These are phyloP conservation scores for Trichoderma brevicompactum DNA, from an alignment of 2,329 filamentous ascomycete species.

Conservation along the genomic window DNA sequence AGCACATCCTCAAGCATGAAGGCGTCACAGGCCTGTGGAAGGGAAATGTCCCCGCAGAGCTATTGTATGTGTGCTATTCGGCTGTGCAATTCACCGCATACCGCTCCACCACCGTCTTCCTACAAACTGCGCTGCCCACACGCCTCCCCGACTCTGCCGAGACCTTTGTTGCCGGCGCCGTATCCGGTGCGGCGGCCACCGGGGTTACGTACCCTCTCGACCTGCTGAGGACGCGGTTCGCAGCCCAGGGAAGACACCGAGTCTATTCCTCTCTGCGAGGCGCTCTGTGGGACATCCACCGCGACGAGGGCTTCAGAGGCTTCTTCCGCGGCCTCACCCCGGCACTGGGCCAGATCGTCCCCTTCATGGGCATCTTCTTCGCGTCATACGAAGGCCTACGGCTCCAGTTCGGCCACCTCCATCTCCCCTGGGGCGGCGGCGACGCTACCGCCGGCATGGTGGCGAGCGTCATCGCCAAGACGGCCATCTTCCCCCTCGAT, in stretches of 20 bases:
- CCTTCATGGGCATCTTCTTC: conserved; percentile 98
- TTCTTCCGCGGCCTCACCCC: conserved; percentile 89
- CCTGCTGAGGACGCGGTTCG: conserved; percentile 89
- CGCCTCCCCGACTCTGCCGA: conserved; percentile 68
- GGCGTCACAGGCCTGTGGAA: conserved; percentile 92
- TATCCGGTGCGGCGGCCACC: conserved; percentile 82
- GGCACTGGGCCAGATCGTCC: conserved; percentile 83
- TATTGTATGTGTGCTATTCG: conserved; percentile 91
- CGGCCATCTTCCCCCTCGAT: conserved; percentile 88
- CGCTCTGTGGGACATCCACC: conserved; percentile 73
- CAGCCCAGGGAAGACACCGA: conserved; percentile 81
- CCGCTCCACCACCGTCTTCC: conserved; percentile 70
- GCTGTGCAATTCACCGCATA: conserved; percentile 90
- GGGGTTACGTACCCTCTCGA: conserved; percentile 89
- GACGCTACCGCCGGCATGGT: conserved; percentile 83
- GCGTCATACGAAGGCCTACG: conserved; percentile 80
- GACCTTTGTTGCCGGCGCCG: conserved; percentile 81
- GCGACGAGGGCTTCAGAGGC: conserved; percentile 73
- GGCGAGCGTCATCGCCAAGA: conserved; percentile 83
- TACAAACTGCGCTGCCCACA: conserved; percentile 56
- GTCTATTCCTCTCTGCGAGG: conserved; percentile 75
- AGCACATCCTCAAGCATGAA: conserved; percentile 77
- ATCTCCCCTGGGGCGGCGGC: conserved; percentile 72
- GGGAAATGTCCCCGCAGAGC: conserved; percentile 93
- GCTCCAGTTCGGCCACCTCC: conserved; percentile 57